phyloP scores from a whole-genome alignment of 2,329 filamentous ascomycete species.

The Blastomyces parvus region DNA sequence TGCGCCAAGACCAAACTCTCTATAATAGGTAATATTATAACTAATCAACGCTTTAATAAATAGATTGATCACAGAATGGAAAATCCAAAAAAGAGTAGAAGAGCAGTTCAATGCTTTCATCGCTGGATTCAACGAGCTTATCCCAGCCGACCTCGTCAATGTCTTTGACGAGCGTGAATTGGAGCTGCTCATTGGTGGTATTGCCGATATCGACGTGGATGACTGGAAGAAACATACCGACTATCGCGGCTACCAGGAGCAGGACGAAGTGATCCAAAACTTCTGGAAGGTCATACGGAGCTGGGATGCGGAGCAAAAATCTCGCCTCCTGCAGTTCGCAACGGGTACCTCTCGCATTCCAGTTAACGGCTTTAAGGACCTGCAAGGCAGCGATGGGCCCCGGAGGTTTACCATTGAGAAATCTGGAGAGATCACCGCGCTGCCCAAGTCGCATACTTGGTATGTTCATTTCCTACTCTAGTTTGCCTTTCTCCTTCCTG shows the following conservation, averaged over 20 bases:
- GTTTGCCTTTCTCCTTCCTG: not conserved
- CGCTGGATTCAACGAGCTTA: conserved; percentile 93
- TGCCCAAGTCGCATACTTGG: conserved; percentile 98
- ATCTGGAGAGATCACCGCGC: conserved; percentile 76
- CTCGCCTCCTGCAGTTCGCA: conserved; percentile 87
- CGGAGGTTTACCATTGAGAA: conserved; percentile 97
- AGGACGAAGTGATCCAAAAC: conserved; percentile 91
- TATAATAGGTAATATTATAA: not conserved
- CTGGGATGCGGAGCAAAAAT: conserved; percentile 99
- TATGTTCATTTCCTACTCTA: conserved; percentile 43
- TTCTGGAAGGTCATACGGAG: conserved; percentile 95
- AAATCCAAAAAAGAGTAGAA: conserved; percentile 95
- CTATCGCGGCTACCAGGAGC: conserved; percentile 96
- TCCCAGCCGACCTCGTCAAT: conserved; percentile 91
- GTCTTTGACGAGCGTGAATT: conserved; percentile 98
- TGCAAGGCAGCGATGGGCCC: conserved; percentile 93
- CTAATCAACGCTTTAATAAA: not conserved
- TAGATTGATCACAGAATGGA: conserved; percentile 93
- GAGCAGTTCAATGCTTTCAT: conserved; percentile 99
- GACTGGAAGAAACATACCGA: conserved; percentile 99
- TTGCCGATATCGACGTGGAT: conserved; percentile 98
- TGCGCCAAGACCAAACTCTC: not conserved
- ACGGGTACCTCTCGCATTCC: conserved; percentile 96
- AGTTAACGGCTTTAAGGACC: conserved; percentile 98
- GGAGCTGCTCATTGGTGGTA: conserved; percentile 92